Evolutionary conservation across 2,329 filamentous ascomycete genomes (phyloP), one percentile per base, ranked within the genome.

Genomic region (Fonsecaea multimorphosa): DNA sequence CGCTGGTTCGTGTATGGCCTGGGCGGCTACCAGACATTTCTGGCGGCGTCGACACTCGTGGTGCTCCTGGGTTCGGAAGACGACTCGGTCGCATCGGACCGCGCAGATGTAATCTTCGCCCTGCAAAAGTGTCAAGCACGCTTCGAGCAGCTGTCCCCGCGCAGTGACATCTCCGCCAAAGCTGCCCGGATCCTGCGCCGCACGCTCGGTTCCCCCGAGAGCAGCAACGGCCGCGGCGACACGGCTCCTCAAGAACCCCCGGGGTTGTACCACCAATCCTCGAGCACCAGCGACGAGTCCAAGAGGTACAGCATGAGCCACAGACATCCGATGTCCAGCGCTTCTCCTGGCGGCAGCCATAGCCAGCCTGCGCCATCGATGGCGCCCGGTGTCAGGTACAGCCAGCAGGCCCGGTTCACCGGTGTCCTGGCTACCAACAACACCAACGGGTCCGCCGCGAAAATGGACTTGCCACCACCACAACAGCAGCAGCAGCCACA

Each of bases 21-120:
- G 2, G 78, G 77, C 5, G 78, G 76, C 59, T 80, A 79, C 64
- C 77, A 80, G 44, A 76, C 78, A 0, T 79, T 80, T 64, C 77
- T 79, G 52, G 78, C 76, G 1, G 77, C 77, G 5, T 73, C 78
- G 0, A 74, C 76, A 5, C 63, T 78, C 1, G 71, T 60, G 16
- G 60, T 60, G 16, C 55, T 67, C 14, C 57, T 67, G 19, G 74
- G 0, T 73, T 76, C 22, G 72, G 64, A 49, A 1, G 27, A 56
- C 19, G 52, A 56, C 9, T 11, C 27, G 16, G 40, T 53, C 57
- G 68, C 71, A 11, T 63, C 67, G 31, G 75, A 78, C 55, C 76
- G 72, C 22, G 66, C 72, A 51, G 73, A 76, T 52, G 74, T 71
- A 19, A 74, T 76, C 49, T 70, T 70, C 12, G 58, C 73, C 0